Conservation (phyloP, 805 yeast species). For the Hanseniaspora guilliermondii region DNA sequence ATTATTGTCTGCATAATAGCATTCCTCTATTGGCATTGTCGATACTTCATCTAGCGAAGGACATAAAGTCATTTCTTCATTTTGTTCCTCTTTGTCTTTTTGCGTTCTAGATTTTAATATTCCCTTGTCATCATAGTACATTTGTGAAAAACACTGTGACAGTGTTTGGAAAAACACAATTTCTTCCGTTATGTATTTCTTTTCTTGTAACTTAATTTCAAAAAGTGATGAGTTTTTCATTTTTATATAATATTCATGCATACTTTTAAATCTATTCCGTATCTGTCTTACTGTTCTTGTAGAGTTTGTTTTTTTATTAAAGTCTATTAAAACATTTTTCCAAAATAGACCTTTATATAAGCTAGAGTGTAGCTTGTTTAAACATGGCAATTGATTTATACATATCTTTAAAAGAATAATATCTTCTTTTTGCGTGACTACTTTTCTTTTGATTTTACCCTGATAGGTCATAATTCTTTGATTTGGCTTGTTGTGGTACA, state of each 20-base stretch:
- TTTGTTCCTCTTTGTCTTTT: neutral
- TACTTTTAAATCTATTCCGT: neutral
- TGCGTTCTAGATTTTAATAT: neutral
- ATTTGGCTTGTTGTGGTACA: no score
- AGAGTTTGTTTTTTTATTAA: neutral
- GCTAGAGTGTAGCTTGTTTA: neutral
- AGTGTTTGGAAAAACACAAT: neutral
- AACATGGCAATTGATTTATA: neutral
- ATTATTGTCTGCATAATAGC: neutral
- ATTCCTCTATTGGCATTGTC: neutral
- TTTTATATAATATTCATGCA: neutral
- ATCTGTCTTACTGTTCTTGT: neutral
- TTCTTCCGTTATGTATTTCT: neutral
- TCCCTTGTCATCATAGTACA: neutral
- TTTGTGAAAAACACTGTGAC: neutral
- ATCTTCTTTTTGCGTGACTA: slow-evolving; percentile 20
- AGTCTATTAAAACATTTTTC: neutral
- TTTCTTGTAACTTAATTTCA: neutral
- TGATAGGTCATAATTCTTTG: slow-evolving; percentile 26
- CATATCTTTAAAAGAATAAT: neutral
- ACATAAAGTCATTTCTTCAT: neutral
- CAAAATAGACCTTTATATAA: neutral
- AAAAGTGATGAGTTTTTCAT: neutral
- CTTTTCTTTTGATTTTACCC: slow-evolving; percentile 22
- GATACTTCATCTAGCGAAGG: neutral